These are phyloP conservation scores for Penicillium goetzii DNA, from an alignment of 495 filamentous ascomycete species.

Conservation along the genomic window DNA sequence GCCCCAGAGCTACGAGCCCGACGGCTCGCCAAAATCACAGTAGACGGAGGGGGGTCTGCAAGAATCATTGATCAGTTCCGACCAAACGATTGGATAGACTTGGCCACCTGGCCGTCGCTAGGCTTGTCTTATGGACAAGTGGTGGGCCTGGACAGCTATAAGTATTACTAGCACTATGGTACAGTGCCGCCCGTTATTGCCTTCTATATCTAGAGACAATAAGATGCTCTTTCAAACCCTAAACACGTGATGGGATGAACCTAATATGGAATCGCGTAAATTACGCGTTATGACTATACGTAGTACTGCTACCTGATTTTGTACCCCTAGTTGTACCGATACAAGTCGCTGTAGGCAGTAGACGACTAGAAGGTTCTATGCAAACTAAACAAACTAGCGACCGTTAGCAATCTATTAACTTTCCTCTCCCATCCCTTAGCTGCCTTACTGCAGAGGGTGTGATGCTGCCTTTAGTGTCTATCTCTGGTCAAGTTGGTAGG, in stretches of 20 bases:
- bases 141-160: too few species aligned
- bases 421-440: constrained; percentile 16
- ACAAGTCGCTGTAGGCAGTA: constrained; percentile 2
- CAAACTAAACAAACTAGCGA: constrained; percentile 24
- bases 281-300: constrained; percentile 18
- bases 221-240: constrained; percentile 18
- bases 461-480: too few species aligned
- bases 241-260: constrained; percentile 14
- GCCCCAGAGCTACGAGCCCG: too few species aligned
- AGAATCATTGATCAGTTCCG: too few species aligned
- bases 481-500: too few species aligned
- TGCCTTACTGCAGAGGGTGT: constrained; percentile 9
- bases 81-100: too few species aligned
- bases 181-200: constrained; percentile 23
- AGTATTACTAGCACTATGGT: too few species aligned
- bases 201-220: constrained; percentile 22
- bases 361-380: constrained; percentile 23
- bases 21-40: too few species aligned
- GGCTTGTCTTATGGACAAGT: too few species aligned
- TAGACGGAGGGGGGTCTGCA: too few species aligned
- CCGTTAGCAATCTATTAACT: constrained; percentile 21
- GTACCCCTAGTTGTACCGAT: constrained; percentile 15
- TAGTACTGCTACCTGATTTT: constrained; percentile 15
- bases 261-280: constrained; percentile 19
- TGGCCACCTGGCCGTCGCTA: too few species aligned